Evolutionary conservation across 805 yeast species (phyloP), one percentile per base, ranked within the genome.

Genomic region (Lipomyces mesembrius): DNA sequence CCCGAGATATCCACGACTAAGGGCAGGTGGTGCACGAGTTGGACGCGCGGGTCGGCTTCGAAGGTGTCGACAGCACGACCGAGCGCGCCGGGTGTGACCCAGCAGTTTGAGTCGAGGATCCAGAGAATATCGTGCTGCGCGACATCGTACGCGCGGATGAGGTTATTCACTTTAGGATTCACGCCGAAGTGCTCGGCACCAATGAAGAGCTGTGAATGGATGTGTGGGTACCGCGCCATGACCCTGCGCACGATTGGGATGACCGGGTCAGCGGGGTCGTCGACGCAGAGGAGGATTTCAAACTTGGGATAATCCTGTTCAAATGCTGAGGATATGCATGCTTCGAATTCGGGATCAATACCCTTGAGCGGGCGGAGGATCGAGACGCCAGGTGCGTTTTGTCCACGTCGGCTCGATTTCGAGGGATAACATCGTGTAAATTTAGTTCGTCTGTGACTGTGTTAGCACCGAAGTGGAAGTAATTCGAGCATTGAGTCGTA

Each of bases 91-190:
- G 88, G 85, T 43, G 86, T 78, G 0, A 88, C 89, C 90, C 92
- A 89, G 5, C 90, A 95, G 74, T 92, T 92, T 34, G 93, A 87
- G 77, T 92, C 97, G 79, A 90, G 82, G 17, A 91, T 86, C 97
- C 97, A 92, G 12, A 92, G 71, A 22, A 89, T 83, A 74, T 92
- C 97, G 76, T 85, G 80, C 71, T 85, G 83, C 7, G 97, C 94
- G 1, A 77, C 77, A 52, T 79, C 76, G 74, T 88, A 91, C 5
- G 96, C 97, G 76, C 90, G 90, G n/a, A 92, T 87, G 57, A 92
- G 79, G 77, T 92, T 92, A 77, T 91, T 91, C 63, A 92, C 90
- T 77, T 92, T 92, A 6, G 97, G 97, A 73, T 92, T 92, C 4
- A 96, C 95, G 1, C 97, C 97, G 73, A 80, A 88, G 70, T 69